Conservation (phyloP, 2,329 filamentous ascomycete genomes). For the Pyrenochaeta sp. region DNA sequence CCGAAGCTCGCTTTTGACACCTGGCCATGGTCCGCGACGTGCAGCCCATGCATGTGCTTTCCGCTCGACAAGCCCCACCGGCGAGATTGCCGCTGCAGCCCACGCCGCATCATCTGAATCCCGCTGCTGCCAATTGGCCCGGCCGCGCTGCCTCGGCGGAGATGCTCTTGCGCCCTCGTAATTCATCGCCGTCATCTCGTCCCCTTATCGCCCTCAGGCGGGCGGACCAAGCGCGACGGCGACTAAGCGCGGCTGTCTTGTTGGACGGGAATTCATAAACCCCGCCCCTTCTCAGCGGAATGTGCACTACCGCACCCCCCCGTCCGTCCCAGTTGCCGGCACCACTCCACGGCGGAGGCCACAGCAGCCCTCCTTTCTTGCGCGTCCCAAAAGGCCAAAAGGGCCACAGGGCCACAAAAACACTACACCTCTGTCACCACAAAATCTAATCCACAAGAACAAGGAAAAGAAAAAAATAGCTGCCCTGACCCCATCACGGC, state of each 20-base stretch:
- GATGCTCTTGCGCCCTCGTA: conserved; percentile 41
- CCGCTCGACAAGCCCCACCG: conserved; percentile 39
- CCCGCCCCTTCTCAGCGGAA: conserved; percentile 38
- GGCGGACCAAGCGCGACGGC: conserved; percentile 28
- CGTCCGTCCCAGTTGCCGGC: too few species aligned
- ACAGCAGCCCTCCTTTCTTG: background rate
- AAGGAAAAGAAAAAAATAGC: conserved; percentile 1
- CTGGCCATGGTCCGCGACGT: conserved; percentile 27
- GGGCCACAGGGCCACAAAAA: too few species aligned
- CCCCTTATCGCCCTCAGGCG: conserved; percentile 40
- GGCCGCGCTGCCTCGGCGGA: conserved; percentile 22
- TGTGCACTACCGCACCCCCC: too few species aligned
- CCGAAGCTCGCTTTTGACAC: conserved; percentile 43
- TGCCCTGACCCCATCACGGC: conserved; percentile 22
- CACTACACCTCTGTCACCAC: too few species aligned
- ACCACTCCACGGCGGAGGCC: too few species aligned
- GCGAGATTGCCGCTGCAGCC: conserved; percentile 43
- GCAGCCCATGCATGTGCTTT: conserved; percentile 37
- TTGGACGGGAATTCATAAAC: conserved; percentile 35
- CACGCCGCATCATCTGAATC: conserved; percentile 39
- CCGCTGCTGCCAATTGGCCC: conserved; percentile 37
- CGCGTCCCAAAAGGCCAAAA: too few species aligned
- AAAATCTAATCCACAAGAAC: too few species aligned
- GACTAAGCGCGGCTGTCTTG: conserved; percentile 17
- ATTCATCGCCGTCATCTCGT: conserved; percentile 45